Evolutionary conservation across 2,329 filamentous ascomycete species (phyloP).

Genomic region (Penicillium sp.): DNA sequence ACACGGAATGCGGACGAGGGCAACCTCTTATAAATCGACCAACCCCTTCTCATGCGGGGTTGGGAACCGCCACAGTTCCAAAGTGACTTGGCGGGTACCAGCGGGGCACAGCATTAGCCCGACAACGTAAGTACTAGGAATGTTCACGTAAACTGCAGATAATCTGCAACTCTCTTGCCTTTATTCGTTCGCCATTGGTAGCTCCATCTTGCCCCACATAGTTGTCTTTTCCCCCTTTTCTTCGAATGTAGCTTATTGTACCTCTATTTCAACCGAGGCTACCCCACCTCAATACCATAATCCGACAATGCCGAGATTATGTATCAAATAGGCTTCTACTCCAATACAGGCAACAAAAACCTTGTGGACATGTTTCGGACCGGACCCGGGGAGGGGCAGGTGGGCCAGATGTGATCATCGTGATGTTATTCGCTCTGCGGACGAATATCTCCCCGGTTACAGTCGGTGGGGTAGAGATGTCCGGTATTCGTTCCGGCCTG

Average conservation of each 20-base stretch:
- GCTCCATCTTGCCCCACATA: too few relatives aligned
- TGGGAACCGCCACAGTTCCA: background rate
- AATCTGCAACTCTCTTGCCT: background rate
- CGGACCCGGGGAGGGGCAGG: background rate
- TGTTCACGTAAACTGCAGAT: background rate
- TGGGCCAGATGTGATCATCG: slow-evolving; percentile 18
- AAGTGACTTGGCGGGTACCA: background rate
- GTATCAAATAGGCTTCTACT: background rate
- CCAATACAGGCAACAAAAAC: background rate
- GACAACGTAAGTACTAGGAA: background rate
- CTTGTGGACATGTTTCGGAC: background rate
- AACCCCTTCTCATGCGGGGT: slow-evolving; percentile 7
- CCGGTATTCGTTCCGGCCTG: background rate
- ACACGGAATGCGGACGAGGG: background rate
- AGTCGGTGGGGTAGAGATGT: slow-evolving; percentile 3
- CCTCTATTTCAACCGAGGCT: background rate
- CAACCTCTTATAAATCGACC: slow-evolving; percentile 5
- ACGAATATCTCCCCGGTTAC: slow-evolving; percentile 19
- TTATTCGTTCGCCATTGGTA: background rate
- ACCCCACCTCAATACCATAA: background rate
- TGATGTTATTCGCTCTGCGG: slow-evolving; percentile 16
- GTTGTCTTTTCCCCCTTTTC: background rate
- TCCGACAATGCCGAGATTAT: background rate
- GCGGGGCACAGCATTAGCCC: background rate
- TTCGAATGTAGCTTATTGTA: background rate